Base-by-base conservation (phyloP, 164 flowering plant species). In the Stephania cephalantha region DNA sequence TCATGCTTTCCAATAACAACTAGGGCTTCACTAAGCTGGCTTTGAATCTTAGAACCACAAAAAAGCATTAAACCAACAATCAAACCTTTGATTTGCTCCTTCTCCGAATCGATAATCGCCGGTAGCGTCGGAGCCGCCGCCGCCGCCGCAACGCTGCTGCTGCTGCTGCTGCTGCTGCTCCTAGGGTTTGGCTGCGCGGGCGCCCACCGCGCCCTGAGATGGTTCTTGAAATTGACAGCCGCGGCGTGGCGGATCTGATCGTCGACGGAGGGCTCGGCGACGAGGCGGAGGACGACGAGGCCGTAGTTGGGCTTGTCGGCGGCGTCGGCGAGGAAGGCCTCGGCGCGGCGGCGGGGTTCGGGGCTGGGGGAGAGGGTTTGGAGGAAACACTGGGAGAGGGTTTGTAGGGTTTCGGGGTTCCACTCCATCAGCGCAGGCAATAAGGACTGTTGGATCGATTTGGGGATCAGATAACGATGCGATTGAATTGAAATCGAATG, bases 171-270 rank as follows among this genome's bases (percentile, higher is more conserved):
- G 6, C 15, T 76, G 35, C 22, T 63, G 67, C 18, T 75, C 42
- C 15, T 78, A 44, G 74, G 44, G 10, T 81, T 76, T 11, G 72
- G 73, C 7, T 64, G 71, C 6, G 65, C 30, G 0, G 90, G 85
- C 1, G 84, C 78, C 99, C 99, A 95, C 0, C 89, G 91, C 12
- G 76, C 55, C 18, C 87, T 85, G 35, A 95, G 88, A 72, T 93
- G 95, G 79, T 95, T 95, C 74, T 95, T 93, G 84, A 95, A 95
- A 85, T 85, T 84, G 69, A 95, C 97, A 25, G 97, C 92, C 18
- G 99, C 99, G 13, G 97, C 86, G 9, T 86, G 92, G 50, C 93
- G 92, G 87, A 89, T 88, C 85, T 84, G 89, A 5, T 90, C 96
- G 44, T 86, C 92, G 20, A 90, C 86, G 13, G 90, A 20, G 2